Evolutionary conservation across 306 rosid species (phyloP), one percentile per base, ranked within the genome.

Genomic region (Citrullus colocynthis): DNA sequence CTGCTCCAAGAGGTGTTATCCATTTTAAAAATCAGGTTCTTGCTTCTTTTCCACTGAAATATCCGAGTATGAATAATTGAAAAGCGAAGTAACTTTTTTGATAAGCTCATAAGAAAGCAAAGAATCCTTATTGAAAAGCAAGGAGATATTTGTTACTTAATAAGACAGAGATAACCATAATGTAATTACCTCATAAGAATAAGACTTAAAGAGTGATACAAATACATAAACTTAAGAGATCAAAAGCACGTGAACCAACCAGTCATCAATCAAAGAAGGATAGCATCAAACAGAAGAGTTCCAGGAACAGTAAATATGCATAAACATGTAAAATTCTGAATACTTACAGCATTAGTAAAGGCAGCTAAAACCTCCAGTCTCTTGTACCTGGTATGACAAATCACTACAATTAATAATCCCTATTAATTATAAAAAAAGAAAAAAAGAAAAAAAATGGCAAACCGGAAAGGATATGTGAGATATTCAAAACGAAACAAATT

Each of bases 261-360:
- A 36, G 13, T 9, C 64, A 58, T 60, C 83, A 41, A 34, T 44
- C 62, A 59, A 77, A 67, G 14, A 57, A 57, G 51, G 34, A 52
- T 41, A 52, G 45, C 36, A 55, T 16, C 24, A 34, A 2, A 28
- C 41, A 21, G 64, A 56, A 62, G 56, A 75, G 17, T 64, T 15
- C 21, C 13, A 8, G 48, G 72, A 12, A 67, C 74, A 41, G 8
- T 41, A 39, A 67, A 67, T 18, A 45, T 17, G 61, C 28, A 24
- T 44, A 61, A 52, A 63, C 48, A 55, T 14, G 76, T 81, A 78
- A 83, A 37, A 55, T 78, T 79, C 37, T 48, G 79, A 75, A 72
- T 79, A 87, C 99, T 89, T 91, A 95, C 99, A 83, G 98, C 96
- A 88, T 95, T 95, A 64, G 99, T 95, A 85, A 95, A 95, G 64